Percentiles rank a stretch among this genome's conserved stretches.
phyloP scores from a whole-genome alignment of 441 rosid genomes.

The Erodium moschatum region DNA sequence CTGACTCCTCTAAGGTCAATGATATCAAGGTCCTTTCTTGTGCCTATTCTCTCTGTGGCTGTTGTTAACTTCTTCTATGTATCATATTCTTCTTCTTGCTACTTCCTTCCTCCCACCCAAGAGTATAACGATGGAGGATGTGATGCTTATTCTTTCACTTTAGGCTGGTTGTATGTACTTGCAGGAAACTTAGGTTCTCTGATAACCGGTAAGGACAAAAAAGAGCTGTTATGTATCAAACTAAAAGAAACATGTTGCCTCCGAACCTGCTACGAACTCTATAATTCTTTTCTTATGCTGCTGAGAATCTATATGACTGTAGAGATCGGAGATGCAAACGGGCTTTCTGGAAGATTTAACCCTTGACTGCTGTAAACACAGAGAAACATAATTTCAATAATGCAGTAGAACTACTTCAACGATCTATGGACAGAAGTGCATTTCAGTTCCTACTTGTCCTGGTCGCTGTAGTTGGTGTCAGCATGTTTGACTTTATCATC shows the following conservation, averaged over 20 bases:
- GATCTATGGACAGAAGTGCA: no score
- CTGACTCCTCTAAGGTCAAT: slow-evolving; percentile 18
- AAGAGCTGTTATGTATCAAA: slow-evolving; percentile 10
- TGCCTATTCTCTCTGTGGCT: slow-evolving; percentile 24
- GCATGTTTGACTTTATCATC: slow-evolving; percentile 24
- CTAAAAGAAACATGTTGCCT: slow-evolving; percentile 11
- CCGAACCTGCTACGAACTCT: slow-evolving; percentile 28
- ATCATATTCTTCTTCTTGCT: slow-evolving; percentile 22
- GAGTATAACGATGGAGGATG: slow-evolving; percentile 12
- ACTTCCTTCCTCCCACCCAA: slow-evolving; percentile 22
- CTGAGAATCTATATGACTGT: slow-evolving; percentile 32
- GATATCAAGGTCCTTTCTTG: slow-evolving; percentile 17
- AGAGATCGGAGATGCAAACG: slow-evolving; percentile 37
- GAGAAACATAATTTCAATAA: slow-evolving; percentile 1
- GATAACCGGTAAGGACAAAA: background rate
- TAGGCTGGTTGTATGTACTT: slow-evolving; percentile 26
- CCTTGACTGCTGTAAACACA: slow-evolving; percentile 29
- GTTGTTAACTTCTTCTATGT: slow-evolving; percentile 23
- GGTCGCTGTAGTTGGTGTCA: slow-evolving; percentile 31
- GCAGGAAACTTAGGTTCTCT: slow-evolving; percentile 19
- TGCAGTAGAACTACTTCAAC: background rate
- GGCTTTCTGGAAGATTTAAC: slow-evolving; percentile 52
- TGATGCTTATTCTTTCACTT: slow-evolving; percentile 11
- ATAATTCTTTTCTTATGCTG: slow-evolving; percentile 23
- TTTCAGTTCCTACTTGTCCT: slow-evolving; percentile 30